A percentile compares a stretch with the other conserved stretches of the same genome.
phyloP scores from a whole-genome alignment of 148 eudicot genomes.

The Silene latifolia region DNA sequence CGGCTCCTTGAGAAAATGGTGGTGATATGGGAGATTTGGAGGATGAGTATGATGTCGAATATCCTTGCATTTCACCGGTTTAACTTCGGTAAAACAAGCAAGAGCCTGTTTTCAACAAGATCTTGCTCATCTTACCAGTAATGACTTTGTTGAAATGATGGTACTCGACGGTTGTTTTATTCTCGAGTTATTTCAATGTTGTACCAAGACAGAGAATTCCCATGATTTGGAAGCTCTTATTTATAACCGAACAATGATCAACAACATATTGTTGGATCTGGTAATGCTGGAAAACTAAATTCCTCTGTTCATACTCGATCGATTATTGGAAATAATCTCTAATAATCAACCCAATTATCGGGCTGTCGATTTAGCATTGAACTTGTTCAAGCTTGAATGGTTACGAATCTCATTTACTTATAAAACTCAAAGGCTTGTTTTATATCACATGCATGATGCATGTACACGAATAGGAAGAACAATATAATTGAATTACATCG shows the following conservation, averaged over 20 bases:
- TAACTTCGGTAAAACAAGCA: constrained; percentile 15
- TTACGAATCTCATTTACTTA: constrained; percentile 31
- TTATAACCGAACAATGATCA: constrained; percentile 41
- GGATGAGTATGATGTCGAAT: too few relatives aligned
- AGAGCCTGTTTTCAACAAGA: constrained; percentile 20
- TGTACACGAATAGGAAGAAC: too few relatives aligned
- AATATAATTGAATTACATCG: too few relatives aligned
- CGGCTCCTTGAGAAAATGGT: too few relatives aligned
- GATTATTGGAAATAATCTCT: constrained; percentile 28
- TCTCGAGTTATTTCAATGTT: constrained; percentile 54
- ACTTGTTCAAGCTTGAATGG: constrained; percentile 56
- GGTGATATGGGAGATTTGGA: too few relatives aligned
- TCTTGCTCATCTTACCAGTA: constrained; percentile 6
- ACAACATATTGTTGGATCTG: constrained; percentile 54
- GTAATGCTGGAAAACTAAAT: constrained; percentile 70
- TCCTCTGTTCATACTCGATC: constrained; percentile 56
- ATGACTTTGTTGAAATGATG: constrained; percentile 24
- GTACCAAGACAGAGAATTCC: background rate
- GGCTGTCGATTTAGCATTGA: constrained; percentile 42
- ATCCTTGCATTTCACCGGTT: too few relatives aligned
- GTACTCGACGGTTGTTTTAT: constrained; percentile 39
- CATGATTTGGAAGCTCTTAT: constrained; percentile 31
- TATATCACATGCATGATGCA: too few relatives aligned
- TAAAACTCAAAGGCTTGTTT: too few relatives aligned
- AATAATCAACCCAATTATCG: constrained; percentile 30